Conservation (phyloP, 306 rosid genomes). For the Citrullus mucosospermus region DNA sequence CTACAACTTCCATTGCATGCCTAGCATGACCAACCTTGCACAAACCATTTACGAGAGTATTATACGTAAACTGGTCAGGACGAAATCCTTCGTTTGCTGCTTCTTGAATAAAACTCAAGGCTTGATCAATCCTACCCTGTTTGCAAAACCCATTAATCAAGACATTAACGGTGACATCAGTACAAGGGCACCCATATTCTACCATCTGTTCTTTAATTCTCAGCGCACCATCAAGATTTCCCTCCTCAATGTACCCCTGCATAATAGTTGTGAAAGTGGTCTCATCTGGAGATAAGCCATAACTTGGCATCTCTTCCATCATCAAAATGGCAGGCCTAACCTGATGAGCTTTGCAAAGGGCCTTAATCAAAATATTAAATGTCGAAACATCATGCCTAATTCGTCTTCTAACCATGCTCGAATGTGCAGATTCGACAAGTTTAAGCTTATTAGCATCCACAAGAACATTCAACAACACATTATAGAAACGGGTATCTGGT, state of each 20-base stretch:
- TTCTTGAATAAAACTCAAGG: slow-evolving; percentile 48
- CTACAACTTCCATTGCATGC: slow-evolving; percentile 68
- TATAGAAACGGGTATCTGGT: slow-evolving; percentile 50
- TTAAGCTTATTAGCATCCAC: slow-evolving; percentile 61
- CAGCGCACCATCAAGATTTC: slow-evolving; percentile 57
- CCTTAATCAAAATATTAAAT: slow-evolving; percentile 66
- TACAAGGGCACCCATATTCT: slow-evolving; percentile 35
- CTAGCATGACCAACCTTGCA: slow-evolving; percentile 50
- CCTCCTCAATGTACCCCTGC: slow-evolving; percentile 70
- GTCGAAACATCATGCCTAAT: slow-evolving; percentile 54
- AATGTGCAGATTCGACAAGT: slow-evolving; percentile 49
- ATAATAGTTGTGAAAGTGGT: slow-evolving; percentile 62
- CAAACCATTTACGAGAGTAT: slow-evolving; percentile 69
- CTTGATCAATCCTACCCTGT: slow-evolving; percentile 54
- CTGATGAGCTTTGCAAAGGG: slow-evolving; percentile 78
- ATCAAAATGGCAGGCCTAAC: slow-evolving; percentile 66
- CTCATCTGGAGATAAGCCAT: slow-evolving; percentile 58
- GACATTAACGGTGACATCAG: slow-evolving; percentile 50
- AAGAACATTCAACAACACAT: slow-evolving; percentile 43
- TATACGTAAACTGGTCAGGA: slow-evolving; percentile 62
- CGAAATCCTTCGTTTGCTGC: slow-evolving; percentile 40
- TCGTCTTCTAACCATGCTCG: slow-evolving; percentile 33
- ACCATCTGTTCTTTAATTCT: slow-evolving; percentile 61
- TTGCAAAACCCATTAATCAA: slow-evolving; percentile 69
- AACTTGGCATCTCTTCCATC: slow-evolving; percentile 66